phyloP scores from a whole-genome alignment of 768 basidiomycete species.

The Lyophyllum shimeji region DNA sequence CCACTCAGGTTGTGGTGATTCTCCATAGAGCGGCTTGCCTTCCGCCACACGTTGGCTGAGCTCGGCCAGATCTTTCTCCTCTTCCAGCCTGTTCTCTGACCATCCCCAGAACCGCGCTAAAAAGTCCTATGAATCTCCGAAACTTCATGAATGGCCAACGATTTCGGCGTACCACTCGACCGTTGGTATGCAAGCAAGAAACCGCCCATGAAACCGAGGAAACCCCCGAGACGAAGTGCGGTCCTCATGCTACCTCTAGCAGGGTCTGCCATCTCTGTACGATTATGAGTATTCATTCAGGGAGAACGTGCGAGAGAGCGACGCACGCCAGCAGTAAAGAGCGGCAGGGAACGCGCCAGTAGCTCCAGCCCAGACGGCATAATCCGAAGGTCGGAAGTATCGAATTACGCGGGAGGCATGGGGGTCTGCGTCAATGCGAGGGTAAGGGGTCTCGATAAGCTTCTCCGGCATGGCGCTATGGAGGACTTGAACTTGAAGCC shows the following conservation, averaged over 20 bases:
- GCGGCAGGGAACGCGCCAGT: conserved; percentile 83
- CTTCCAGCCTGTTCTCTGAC: conserved; percentile 85
- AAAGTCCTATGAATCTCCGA: background rate
- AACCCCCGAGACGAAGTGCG: conserved; percentile 52
- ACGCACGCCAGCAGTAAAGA: conserved; percentile 80
- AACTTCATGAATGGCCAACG: background rate
- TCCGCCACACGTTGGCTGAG: conserved; percentile 69
- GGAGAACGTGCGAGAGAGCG: conserved; percentile 2
- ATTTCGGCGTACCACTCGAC: conserved; percentile 68
- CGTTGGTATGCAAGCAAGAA: conserved; percentile 93
- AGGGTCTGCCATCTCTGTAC: conserved; percentile 51
- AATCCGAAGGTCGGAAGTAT: conserved; percentile 88
- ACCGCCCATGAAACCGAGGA: conserved; percentile 86
- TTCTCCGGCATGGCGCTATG: conserved; percentile 45
- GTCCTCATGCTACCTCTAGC: conserved; percentile 36
- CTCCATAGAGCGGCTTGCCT: conserved; percentile 86
- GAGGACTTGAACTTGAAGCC: background rate
- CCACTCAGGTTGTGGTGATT: conserved; percentile 79
- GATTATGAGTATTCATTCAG: conserved; percentile 9
- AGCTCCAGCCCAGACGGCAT: conserved; percentile 76
- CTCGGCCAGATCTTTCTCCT: conserved; percentile 75
- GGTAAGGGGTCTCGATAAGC: conserved; percentile 65
- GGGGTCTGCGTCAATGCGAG: conserved; percentile 93
- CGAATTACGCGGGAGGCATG: conserved; percentile 83
- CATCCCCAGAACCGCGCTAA: conserved; percentile 95